phyloP scores from a whole-genome alignment of 495 filamentous ascomycete species.

The Parmelia sp. region DNA sequence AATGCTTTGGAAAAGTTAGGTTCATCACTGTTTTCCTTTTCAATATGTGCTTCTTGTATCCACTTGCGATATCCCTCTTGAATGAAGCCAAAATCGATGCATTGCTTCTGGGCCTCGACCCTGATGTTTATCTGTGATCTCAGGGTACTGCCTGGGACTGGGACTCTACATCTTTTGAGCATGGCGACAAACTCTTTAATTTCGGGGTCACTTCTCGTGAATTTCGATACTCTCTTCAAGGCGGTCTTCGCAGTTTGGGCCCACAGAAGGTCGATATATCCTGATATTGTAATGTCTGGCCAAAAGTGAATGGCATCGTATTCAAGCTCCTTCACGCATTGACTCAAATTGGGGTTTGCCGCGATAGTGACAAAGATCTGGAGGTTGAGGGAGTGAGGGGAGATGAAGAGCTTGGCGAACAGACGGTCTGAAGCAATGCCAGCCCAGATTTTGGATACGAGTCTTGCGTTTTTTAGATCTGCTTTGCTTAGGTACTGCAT shows the following conservation, averaged over 20 bases:
- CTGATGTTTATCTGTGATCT: too few species aligned
- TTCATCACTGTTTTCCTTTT: not conserved
- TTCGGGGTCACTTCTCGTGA: not conserved
- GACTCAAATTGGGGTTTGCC: not conserved
- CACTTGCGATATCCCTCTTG: not conserved
- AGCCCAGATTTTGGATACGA: not conserved
- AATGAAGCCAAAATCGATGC: not conserved
- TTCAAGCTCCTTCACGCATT: not conserved
- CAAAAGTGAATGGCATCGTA: not conserved
- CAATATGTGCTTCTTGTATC: not conserved
- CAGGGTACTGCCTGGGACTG: too few species aligned
- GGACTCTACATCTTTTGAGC: not conserved
- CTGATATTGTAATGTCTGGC: not conserved
- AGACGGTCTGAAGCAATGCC: not conserved
- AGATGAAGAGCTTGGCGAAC: conserved; percentile 6
- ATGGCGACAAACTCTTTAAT: not conserved
- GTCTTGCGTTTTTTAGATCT: not conserved
- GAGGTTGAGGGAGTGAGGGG: conserved; percentile 1
- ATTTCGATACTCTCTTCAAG: not conserved
- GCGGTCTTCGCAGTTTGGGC: not conserved
- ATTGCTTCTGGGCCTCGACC: not conserved
- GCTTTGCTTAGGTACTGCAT: not conserved
- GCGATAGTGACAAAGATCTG: not conserved
- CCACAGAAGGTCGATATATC: not conserved
- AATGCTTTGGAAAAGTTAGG: not conserved